These are phyloP conservation scores for Blastobotrys aristatus DNA, from an alignment of 1,139 yeast species.

Conservation along the genomic window DNA sequence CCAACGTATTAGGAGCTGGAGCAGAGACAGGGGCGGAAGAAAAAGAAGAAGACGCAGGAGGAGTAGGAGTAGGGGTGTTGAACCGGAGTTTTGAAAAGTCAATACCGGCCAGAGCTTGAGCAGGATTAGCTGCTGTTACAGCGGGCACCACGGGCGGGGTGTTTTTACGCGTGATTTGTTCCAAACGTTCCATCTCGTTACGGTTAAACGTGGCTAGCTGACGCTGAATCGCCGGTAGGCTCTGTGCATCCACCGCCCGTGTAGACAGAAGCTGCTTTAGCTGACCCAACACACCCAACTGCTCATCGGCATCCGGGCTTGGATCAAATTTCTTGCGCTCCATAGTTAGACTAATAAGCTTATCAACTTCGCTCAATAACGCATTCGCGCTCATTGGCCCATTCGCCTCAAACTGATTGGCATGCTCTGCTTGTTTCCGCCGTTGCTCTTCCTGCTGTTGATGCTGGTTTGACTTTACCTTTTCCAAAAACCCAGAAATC, in stretches of 20 bases:
- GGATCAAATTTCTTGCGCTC: constrained; percentile 38
- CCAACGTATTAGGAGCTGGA: constrained; percentile 4
- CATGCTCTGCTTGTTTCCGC: constrained; percentile 15
- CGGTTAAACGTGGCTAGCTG: constrained; percentile 37
- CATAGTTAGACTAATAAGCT: constrained; percentile 37
- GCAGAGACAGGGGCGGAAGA: not conserved
- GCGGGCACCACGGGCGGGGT: constrained; percentile 9
- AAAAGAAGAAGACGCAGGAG: not conserved
- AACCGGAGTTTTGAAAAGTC: constrained; percentile 12
- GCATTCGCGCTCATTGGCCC: constrained; percentile 28
- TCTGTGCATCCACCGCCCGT: constrained; percentile 35
- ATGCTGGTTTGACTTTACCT: constrained; percentile 22
- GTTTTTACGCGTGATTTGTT: constrained; percentile 7
- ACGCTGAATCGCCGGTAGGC: constrained; percentile 39
- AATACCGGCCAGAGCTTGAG: constrained; percentile 4
- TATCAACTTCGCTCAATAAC: constrained; percentile 39
- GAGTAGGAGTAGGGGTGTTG: not conserved
- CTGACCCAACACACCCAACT: constrained; percentile 32
- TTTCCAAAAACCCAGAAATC: constrained; percentile 68
- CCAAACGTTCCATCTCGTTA: constrained; percentile 25
- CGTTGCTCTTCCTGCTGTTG: constrained; percentile 15
- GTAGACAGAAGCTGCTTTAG: constrained; percentile 30
- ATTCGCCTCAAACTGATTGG: constrained; percentile 15
- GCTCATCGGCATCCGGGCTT: constrained; percentile 38
- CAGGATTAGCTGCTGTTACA: not conserved